Evolutionary conservation across 495 filamentous ascomycete genomes (phyloP).

Genomic region (Aspergillus baeticus): DNA sequence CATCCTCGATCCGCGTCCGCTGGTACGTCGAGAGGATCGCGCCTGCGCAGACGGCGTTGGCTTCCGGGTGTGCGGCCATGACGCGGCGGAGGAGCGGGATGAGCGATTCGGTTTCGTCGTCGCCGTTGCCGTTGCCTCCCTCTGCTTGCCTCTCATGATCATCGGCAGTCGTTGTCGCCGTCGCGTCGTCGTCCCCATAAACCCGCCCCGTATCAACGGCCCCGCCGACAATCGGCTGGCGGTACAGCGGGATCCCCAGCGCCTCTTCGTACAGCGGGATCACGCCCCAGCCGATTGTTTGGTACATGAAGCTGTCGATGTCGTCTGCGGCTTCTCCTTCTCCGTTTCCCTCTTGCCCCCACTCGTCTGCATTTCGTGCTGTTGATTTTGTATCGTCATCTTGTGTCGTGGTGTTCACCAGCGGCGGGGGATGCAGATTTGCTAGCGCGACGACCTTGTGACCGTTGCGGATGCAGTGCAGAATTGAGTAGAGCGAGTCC

Average conservation of each 20-base stretch:
- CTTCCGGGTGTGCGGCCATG: slow-evolving; percentile 63
- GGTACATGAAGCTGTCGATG: slow-evolving; percentile 98
- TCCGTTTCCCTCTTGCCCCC: neutral
- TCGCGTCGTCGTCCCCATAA: slow-evolving; percentile 29
- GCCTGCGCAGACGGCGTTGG: slow-evolving; percentile 83
- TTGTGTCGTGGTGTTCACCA: neutral
- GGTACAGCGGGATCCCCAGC: slow-evolving; percentile 76
- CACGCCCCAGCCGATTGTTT: slow-evolving; percentile 87
- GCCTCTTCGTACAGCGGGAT: slow-evolving; percentile 82
- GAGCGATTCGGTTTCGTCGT: slow-evolving; percentile 88
- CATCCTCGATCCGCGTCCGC: slow-evolving; percentile 87
- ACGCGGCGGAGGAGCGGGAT: slow-evolving; percentile 67
- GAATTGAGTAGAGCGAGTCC: slow-evolving; percentile 89
- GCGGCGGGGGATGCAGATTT: slow-evolving; percentile 68
- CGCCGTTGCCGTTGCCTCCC: neutral
- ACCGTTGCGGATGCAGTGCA: slow-evolving; percentile 84
- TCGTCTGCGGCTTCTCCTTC: slow-evolving; percentile 21
- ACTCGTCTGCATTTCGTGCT: neutral
- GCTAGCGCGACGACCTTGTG: slow-evolving; percentile 85
- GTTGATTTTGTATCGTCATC: neutral
- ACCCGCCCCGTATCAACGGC: slow-evolving; percentile 56
- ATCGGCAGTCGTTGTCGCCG: too few relatives aligned
- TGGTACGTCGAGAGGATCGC: slow-evolving; percentile 96
- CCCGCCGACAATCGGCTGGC: slow-evolving; percentile 65
- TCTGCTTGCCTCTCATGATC: neutral